These are phyloP conservation scores for Carpinus viminea DNA, from an alignment of 306 rosid species.

Conservation along the genomic window DNA sequence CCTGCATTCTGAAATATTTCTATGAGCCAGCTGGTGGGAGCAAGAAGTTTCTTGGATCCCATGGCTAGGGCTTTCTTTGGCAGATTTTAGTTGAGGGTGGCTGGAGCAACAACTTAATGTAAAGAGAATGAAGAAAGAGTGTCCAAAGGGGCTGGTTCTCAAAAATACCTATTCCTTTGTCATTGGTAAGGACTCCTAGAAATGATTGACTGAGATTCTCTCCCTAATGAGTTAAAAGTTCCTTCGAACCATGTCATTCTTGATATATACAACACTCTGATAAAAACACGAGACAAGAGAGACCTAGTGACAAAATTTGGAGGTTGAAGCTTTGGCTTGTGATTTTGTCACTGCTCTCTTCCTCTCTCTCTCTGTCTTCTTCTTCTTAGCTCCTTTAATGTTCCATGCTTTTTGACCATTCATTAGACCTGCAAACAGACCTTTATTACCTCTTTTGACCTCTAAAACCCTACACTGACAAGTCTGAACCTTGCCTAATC, in stretches of 20 bases:
- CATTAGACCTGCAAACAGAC: not conserved
- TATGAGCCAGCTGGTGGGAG: not conserved
- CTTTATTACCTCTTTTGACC: not conserved
- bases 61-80: not conserved
- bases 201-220: not conserved
- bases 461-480: not conserved
- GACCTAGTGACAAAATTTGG: not conserved
- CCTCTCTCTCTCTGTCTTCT: not conserved
- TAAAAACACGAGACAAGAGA: not conserved
- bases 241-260: not conserved
- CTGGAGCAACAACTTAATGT: not conserved
- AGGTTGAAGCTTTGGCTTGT: not conserved
- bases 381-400: not conserved
- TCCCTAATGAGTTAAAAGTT: not conserved
- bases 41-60: not conserved
- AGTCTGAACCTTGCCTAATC: not conserved
- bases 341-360: not conserved
- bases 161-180: not conserved
- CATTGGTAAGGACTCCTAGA: not conserved
- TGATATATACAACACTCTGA: not conserved
- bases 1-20: not conserved
- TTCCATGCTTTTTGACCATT: not conserved
- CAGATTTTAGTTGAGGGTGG: not conserved
- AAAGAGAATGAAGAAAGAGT: not conserved
- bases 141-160: not conserved